These are phyloP conservation scores for Spinellus fusiger DNA, from an alignment of 192 early-diverging fungal species.

Conservation along the genomic window DNA sequence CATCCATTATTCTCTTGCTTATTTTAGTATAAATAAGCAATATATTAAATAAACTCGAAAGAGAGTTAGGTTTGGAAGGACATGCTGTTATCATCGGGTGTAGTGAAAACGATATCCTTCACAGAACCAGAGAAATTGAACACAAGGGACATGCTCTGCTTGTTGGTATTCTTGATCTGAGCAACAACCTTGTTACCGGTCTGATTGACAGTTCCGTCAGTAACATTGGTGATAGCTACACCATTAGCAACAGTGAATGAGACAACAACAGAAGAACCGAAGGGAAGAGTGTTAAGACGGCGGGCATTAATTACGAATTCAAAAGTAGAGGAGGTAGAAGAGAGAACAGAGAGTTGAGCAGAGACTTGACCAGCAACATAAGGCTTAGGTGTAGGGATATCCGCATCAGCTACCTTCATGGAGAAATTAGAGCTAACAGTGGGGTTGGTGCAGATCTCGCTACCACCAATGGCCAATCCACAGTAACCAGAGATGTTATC, in stretches of 20 bases:
- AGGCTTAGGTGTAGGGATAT: slow-evolving; percentile 5
- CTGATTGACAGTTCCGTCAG: slow-evolving; percentile 3
- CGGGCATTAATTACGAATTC: slow-evolving; percentile 17
- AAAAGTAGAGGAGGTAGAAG: not conserved
- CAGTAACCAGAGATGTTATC: slow-evolving; percentile 34
- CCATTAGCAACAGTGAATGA: slow-evolving; percentile 6
- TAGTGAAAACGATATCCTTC: slow-evolving; percentile 7
- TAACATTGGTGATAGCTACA: slow-evolving; percentile 1
- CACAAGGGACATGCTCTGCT: slow-evolving; percentile 11
- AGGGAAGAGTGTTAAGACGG: slow-evolving; percentile 3
- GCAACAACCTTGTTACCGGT: slow-evolving; percentile 5
- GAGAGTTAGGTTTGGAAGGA: slow-evolving; percentile 9
- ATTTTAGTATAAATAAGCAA: not conserved
- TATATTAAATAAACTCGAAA: not conserved
- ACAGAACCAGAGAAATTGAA: slow-evolving; percentile 9
- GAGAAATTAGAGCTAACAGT: not conserved
- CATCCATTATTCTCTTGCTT: slow-evolving; percentile 5
- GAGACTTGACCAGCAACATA: slow-evolving; percentile 6
- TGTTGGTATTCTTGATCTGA: slow-evolving; percentile 6
- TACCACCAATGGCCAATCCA: slow-evolving; percentile 8
- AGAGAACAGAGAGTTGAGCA: slow-evolving; percentile 8
- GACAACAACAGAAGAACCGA: slow-evolving; percentile 2
- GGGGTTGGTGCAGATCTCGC: not conserved
- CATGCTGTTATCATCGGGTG: slow-evolving; percentile 5
- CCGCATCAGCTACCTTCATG: not conserved